Base-by-base conservation (phyloP, 2,329 filamentous ascomycete species). In the Sporothrix variecibatus region DNA sequence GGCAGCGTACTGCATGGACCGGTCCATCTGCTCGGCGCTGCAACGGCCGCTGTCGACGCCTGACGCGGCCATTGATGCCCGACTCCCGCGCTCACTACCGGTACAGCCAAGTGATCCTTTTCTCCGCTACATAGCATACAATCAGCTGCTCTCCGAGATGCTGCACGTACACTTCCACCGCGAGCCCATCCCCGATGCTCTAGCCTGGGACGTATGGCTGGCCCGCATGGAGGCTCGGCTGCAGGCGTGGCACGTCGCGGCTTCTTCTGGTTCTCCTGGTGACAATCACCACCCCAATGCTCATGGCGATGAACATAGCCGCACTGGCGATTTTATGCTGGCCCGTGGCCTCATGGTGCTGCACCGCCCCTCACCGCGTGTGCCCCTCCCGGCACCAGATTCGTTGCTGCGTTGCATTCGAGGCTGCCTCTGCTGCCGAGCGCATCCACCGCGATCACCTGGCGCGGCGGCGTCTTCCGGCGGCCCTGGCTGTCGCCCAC, bases 401-500 rank as follows among this genome's bases (percentile, higher is more conserved):
- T 76, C 75, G 20, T 65, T 76, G 3, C 60, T 76, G 20, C 65
- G 51, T 17, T 17, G 75, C 75, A 1, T 77, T 77, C 34, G 76
- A 77, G 40, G 75, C 76, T 2, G 73, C 76, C 15, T 20, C 76
- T 7, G 49, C 72, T 4, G 64, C 76, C n/a, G 76, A 75, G 38
- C 72, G 75, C 38, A 73, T 77, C 67, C 76, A 77, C 43, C 51
- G 72, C 38, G 70, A 72, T 2, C 75, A 76, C 38, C 73, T 77
- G 4, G 4, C 67, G 64, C 15, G 46, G 12, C 8, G 76, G 75
- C 20, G 69, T 76, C 46, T 76, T 77, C 23, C 75, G 75, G 1
- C 73, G 76, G 6, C 73, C 76, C 2, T 77, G 75, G 76, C 60
- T 77, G 26, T 76, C 75, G 75, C 76, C 2, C 76, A 77, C 68